Conservation (phyloP, 1,139 yeast genomes). For the Pichia sp. region DNA sequence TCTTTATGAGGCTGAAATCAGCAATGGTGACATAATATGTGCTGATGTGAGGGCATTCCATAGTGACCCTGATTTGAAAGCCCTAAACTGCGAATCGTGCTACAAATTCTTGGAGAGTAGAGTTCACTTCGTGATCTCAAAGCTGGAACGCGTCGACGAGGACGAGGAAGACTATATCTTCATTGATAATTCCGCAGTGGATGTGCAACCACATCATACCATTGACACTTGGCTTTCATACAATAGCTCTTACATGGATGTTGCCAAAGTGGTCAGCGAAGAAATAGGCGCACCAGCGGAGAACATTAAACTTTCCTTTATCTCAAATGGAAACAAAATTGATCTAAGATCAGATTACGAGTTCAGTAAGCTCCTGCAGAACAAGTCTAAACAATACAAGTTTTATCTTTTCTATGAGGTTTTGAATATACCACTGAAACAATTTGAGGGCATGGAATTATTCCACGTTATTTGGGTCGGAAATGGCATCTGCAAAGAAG, state of each 20-base stretch:
- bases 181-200: slow-evolving; percentile 6
- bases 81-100: slow-evolving; percentile 37
- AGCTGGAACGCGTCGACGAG: slow-evolving; percentile 34
- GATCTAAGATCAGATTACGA: slow-evolving; percentile 31
- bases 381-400: slow-evolving; percentile 31
- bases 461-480: slow-evolving; percentile 60
- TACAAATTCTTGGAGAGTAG: slow-evolving; percentile 64
- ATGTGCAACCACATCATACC: slow-evolving; percentile 11
- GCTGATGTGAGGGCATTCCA: slow-evolving; percentile 35
- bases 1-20: slow-evolving; percentile 59
- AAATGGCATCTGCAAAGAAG: slow-evolving; percentile 56
- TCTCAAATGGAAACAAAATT: slow-evolving; percentile 19
- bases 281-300: slow-evolving; percentile 50
- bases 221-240: slow-evolving; percentile 68
- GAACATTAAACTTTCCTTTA: slow-evolving; percentile 57
- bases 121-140: slow-evolving; percentile 49
- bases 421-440: slow-evolving; percentile 64
- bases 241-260: slow-evolving; percentile 47
- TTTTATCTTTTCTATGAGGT: slow-evolving; percentile 45
- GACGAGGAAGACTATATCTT: slow-evolving; percentile 21
- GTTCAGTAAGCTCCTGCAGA: slow-evolving; percentile 45
- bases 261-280: slow-evolving; percentile 54
- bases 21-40: slow-evolving; percentile 73
- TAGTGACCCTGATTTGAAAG: slow-evolving; percentile 4
- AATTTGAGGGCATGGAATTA: slow-evolving; percentile 68